Percentiles rank a stretch among this genome's conserved stretches.
These are phyloP conservation scores for Pestalotiopsis sp. DNA, from an alignment of 2,329 filamentous ascomycete genomes.

Conservation along the genomic window DNA sequence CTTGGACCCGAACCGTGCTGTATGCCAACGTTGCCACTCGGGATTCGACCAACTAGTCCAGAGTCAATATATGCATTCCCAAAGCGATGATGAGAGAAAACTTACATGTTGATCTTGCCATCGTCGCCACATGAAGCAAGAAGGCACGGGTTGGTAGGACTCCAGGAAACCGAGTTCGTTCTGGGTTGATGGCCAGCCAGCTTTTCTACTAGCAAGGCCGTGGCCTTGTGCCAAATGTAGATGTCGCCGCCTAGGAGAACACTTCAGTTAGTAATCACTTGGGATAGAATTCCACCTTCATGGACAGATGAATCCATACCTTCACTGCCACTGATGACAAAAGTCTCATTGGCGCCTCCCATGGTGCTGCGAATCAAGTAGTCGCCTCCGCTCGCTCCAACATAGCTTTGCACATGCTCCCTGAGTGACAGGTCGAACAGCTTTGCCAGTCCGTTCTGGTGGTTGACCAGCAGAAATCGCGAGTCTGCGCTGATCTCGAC, in stretches of 20 bases:
- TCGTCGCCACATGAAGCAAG: conserved; percentile 94
- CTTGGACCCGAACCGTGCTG: conserved; percentile 15
- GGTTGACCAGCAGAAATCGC: conserved; percentile 80
- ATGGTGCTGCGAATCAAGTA: conserved; percentile 83
- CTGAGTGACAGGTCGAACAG: conserved; percentile 77
- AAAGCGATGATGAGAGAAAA: conserved; percentile 19
- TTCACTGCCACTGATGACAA: conserved; percentile 90
- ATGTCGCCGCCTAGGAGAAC: conserved; percentile 60
- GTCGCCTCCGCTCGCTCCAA: conserved; percentile 73
- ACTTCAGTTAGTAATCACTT: conserved; percentile 3
- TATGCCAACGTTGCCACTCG: conserved; percentile 29
- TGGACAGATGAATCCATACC: conserved; percentile 52
- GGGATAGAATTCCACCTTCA: conserved; percentile 11
- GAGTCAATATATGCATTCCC: conserved; percentile 13
- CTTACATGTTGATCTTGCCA: conserved; percentile 81
- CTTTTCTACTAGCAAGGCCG: conserved; percentile 74
- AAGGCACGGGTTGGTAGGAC: conserved; percentile 78
- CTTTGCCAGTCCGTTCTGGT: conserved; percentile 74
- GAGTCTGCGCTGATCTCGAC: conserved; percentile 83
- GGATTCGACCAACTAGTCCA: conserved; percentile 41
- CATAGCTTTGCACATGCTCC: conserved; percentile 73
- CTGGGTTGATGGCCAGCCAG: conserved; percentile 75
- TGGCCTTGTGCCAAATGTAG: conserved; percentile 90
- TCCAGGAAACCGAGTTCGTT: conserved; percentile 90
- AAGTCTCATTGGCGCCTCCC: conserved; percentile 89